Evolutionary conservation across 2,329 filamentous ascomycete species (phyloP), one percentile per base, ranked within the genome.

Genomic region (Phaeosphaeriaceae sp.): DNA sequence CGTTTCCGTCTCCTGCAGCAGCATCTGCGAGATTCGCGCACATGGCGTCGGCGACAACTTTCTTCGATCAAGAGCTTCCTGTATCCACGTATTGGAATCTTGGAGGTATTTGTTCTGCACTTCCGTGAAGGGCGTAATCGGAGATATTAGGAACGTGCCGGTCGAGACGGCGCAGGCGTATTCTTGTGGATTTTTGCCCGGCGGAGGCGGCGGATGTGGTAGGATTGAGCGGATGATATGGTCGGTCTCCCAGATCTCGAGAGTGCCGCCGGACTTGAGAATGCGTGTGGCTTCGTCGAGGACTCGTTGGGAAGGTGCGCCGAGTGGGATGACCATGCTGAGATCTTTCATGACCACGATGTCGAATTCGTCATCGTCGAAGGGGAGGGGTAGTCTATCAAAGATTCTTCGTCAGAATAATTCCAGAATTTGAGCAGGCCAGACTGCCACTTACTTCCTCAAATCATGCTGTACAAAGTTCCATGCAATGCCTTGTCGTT

Each of bases 161-260:
- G 92, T 90, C 26, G 85, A 83, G 51, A 89, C 83, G 0, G 90
- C 91, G 35, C 85, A 84, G 47, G 87, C 83, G 65, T 87, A 83
- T 58, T 92, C 88, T 49, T 88, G 86, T 42, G 88, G 84, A 19
- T 87, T 84, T 58, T 82, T 81, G 23, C 84, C 80, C 65, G 84
- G 78, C 54, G 86, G 81, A 15, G 85, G 85, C 2, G 89, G 88
- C 1, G 91, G 88, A 73, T 95, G 92, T 2, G 92, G 92, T 52
- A 92, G 84, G 26, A 98, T 83, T 76, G 93, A 94, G 66, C 94
- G 90, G 64, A 97, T 88, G 13, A 90, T 86, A 73, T 93, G 88
- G 78, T 97, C 94, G 5, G 90, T 90, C 65, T 97, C 94, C 94
- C 94, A 97, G 17, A 96, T 84, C 74, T 97, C 94, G 24, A 97